Base-by-base conservation (phyloP, 805 yeast genomes). In the Candida ficus region DNA sequence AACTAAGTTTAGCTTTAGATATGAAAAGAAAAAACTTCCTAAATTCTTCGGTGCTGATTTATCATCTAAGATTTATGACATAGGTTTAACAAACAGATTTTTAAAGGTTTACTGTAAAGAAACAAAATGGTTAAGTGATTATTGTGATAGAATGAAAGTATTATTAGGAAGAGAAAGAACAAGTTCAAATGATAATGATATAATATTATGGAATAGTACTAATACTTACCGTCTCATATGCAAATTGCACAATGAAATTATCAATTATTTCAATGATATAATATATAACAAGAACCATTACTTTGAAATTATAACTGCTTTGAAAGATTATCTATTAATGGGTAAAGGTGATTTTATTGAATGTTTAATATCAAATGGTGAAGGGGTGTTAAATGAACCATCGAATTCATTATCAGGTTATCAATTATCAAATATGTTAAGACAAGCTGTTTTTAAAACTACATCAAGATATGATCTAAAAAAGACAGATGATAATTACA, bases 311-410 rank as follows among this genome's bases (percentile, higher is more conserved):
- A 56, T 91, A n/a, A 55, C 58, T 5, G 80, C 79, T 33, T 64
- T 86, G 41, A 82, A 83, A 45, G 75, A 75, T 44, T 76, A 82
- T 43, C 64, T 89, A 50, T 59, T 93, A 31, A 78, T 86, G 69
- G 76, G 80, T 6, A 77, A 75, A 41, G 87, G 91, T n/a, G 96
- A 91, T 57, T 83, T 91, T 45, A 77, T 85, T n/a, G 80, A 84
- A 37, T 51, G 76, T 1, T 60, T 91, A 9, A 69, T 87, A 17
- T 52, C 63, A 14, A 75, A 76, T 33, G 84, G 90, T 0, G 56
- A 64, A 2, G 62, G 63, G 0, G 46, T 77, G 6, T 68, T 90
- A 39, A 70, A 67, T 44, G 75, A 75, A 47, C 81, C 91, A 0
- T 78, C 95, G 0, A 64, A 63, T n/a, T 61, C 74, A 11, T 64